These are phyloP conservation scores for Nicotiana tomentosiformis DNA, from an alignment of 257 asterid genomes.

Conservation along the genomic window DNA sequence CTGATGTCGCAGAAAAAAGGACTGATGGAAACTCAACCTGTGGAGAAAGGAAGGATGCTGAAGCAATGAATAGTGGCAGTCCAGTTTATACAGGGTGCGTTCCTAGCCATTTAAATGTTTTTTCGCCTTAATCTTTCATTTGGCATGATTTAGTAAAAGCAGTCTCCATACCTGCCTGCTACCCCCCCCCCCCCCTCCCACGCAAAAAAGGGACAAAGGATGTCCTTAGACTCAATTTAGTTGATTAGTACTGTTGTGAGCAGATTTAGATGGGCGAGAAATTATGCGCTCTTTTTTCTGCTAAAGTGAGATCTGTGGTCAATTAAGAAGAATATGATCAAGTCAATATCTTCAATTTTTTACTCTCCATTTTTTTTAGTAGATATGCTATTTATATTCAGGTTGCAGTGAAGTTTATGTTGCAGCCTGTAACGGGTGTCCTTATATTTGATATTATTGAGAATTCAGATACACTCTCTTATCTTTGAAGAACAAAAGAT, in stretches of 20 bases:
- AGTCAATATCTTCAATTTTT: not conserved
- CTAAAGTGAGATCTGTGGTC: not conserved
- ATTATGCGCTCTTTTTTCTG: not conserved
- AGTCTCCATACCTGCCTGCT: not conserved
- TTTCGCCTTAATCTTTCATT: not conserved
- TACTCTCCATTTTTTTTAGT: not conserved
- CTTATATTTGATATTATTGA: not conserved
- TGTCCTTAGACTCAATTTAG: not conserved
- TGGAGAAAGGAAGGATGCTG: constrained; percentile 6
- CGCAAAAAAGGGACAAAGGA: not conserved
- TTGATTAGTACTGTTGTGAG: not conserved
- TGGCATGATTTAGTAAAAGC: not conserved
- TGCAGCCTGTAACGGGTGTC: not conserved
- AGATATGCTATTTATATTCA: not conserved
- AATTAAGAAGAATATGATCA: not conserved
- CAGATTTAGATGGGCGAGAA: not conserved
- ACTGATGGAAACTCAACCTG: not conserved
- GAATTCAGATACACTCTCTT: not conserved
- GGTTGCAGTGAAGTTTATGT: not conserved
- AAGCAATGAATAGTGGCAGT: not conserved
- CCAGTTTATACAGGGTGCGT: not conserved
- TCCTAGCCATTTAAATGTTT: not conserved
- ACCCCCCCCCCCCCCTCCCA: not conserved
- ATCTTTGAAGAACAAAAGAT: not conserved
- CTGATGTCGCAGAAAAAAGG: not conserved